Base-by-base conservation (phyloP, 805 yeast genomes). In the Cyberlindnera americana region DNA sequence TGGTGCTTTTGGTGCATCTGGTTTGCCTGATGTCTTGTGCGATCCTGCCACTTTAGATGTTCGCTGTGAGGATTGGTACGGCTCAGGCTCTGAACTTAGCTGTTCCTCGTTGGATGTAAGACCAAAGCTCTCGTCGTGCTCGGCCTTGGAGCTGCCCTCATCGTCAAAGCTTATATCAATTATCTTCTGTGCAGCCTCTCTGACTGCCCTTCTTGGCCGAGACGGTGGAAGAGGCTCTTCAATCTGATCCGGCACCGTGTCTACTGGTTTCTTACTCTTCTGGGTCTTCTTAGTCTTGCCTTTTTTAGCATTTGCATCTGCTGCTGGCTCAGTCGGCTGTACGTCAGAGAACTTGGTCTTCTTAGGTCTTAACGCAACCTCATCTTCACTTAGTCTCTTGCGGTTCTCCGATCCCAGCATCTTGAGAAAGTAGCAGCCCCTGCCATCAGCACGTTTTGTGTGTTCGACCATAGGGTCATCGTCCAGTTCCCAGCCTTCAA, bases 391-490 rank as follows among this genome's bases (percentile, higher is more conserved):
- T 24, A 19, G 27, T 23, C 38, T 38, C 31, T 31, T 35, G 17
- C 23, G 17, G 21, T 19, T n/a, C 18, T 22, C 19, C 6, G 23
- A 23, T 11, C 21, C 35, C n/a, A 36, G 19, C 30, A 22, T 32
- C 2, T 39, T 27, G 14, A 56, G 29, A 27, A 69, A 60, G 46
- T 65, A 61, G 56, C 83, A 70, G 1, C 29, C 41, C 23, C 64
- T 35, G 19, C 64, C 52, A 3, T 65, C 67, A 17, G 62, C 58
- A 35, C 74, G 55, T 38, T 62, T 58, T n/a, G 53, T 46, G 53
- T 84, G 93, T 47, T 79, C 88, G 13, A 49, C 65, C 8, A 70
- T 43, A 0, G 90, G 91, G 42, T 73, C 77, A 59, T 86, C 93
- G 3, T 64, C 69, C 1, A 60, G 55, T 42, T 75, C 84, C 95